Conservation (phyloP, 306 rosid species). For the Quercus agrifolia region DNA sequence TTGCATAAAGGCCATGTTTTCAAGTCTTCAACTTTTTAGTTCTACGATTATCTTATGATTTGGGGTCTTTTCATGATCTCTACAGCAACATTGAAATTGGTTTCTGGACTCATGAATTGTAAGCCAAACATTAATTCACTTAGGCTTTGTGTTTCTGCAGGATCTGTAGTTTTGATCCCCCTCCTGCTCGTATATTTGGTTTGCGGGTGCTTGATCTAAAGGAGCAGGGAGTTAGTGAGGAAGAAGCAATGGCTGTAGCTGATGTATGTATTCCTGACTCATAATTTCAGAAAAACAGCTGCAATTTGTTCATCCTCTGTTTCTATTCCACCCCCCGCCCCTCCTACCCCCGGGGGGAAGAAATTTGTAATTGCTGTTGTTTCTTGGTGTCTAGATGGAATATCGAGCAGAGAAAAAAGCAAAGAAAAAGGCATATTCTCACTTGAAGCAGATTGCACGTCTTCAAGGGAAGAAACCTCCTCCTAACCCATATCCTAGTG, state of each 20-base stretch:
- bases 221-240: constrained; percentile 70
- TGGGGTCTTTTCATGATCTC: neutral
- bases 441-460: constrained; percentile 65
- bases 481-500: constrained; percentile 81
- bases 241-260: constrained; percentile 75
- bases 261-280: constrained; percentile 46
- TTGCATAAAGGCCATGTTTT: neutral
- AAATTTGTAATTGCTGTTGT: neutral
- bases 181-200: constrained; percentile 76
- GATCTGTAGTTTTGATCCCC: constrained; percentile 59
- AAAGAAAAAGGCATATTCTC: constrained; percentile 69
- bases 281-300: neutral
- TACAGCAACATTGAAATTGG: constrained; percentile 4
- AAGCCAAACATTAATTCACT: neutral
- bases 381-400: constrained; percentile 59
- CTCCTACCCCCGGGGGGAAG: too few species aligned
- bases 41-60: neutral
- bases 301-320: constrained; percentile 1
- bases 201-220: constrained; percentile 68
- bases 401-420: constrained; percentile 62
- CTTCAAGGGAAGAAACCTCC: constrained; percentile 79
- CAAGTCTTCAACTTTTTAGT: neutral
- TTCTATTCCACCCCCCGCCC: neutral
- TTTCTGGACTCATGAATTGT: neutral
- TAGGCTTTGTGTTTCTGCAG: constrained; percentile 46